phyloP scores from a whole-genome alignment of 2,329 filamentous ascomycete species.

The Ascochyta rabiei region DNA sequence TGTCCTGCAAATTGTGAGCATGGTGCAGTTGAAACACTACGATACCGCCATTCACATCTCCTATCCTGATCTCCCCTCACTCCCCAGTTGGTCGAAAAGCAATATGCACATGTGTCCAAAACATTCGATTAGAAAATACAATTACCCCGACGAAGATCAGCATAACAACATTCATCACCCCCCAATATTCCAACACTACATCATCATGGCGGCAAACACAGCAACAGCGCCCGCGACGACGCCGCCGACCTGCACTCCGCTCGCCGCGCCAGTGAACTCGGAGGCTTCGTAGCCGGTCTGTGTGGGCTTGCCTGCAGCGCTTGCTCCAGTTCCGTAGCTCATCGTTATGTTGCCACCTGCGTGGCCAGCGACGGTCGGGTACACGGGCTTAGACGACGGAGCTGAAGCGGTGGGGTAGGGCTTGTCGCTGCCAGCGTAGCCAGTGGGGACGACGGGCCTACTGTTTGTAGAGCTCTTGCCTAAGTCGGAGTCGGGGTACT shows the following conservation, averaged over 20 bases:
- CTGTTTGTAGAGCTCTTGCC: neutral
- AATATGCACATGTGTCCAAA: too few species aligned
- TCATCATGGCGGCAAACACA: slow-evolving; percentile 22
- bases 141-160: too few species aligned
- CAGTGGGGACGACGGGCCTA: slow-evolving; percentile 5
- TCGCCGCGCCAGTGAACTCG: slow-evolving; percentile 34
- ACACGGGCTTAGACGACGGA: neutral
- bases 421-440: neutral
- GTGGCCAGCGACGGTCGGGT: neutral
- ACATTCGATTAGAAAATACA: neutral
- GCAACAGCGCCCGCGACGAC: slow-evolving; percentile 15
- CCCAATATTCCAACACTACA: slow-evolving; percentile 17
- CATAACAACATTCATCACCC: neutral
- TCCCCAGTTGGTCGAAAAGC: too few species aligned
- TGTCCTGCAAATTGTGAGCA: too few species aligned
- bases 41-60: too few species aligned
- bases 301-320: slow-evolving; percentile 8
- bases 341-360: slow-evolving; percentile 17
- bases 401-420: slow-evolving; percentile 3
- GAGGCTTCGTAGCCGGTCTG: slow-evolving; percentile 21
- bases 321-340: slow-evolving; percentile 13
- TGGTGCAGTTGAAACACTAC: too few species aligned
- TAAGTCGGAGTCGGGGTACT: slow-evolving; percentile 8
- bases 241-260: slow-evolving; percentile 20
- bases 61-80: too few species aligned